Percentiles rank a stretch among this genome's conserved stretches.
Conservation (phyloP, 495 filamentous ascomycete species). For the Xylona heveae region DNA sequence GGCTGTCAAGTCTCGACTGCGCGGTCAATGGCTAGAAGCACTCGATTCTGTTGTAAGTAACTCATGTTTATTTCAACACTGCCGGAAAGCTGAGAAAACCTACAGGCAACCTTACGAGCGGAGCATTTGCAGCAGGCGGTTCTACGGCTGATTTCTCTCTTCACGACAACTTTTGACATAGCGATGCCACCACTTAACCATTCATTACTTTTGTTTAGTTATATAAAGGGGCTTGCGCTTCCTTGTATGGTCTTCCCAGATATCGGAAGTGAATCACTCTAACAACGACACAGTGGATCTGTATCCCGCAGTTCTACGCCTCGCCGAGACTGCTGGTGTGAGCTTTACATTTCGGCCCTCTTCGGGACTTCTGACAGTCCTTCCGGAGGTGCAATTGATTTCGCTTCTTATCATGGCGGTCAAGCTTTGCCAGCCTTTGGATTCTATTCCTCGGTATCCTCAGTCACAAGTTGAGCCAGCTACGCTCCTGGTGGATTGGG, state of each 20-base stretch:
- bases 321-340: conserved; percentile 33
- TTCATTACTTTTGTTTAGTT: conserved; percentile 41
- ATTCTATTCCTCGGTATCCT: conserved; percentile 35
- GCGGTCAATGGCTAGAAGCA: not conserved
- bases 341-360: conserved; percentile 27
- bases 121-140: conserved; percentile 43
- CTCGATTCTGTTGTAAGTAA: conserved; percentile 1
- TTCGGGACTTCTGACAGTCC: conserved; percentile 15
- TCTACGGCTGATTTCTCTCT: conserved; percentile 35
- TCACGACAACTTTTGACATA: conserved; percentile 44
- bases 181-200: conserved; percentile 50
- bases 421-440: conserved; percentile 63
- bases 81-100: conserved; percentile 1
- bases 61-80: not conserved
- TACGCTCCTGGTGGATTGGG: conserved; percentile 45
- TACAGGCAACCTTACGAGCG: conserved; percentile 20
- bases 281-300: conserved; percentile 42
- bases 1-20: conserved; percentile 4
- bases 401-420: conserved; percentile 52
- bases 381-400: conserved; percentile 58
- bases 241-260: conserved; percentile 36
- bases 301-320: conserved; percentile 34
- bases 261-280: not conserved
- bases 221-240: conserved; percentile 51
- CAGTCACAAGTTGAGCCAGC: conserved; percentile 34